Evolutionary conservation across 2,329 filamentous ascomycete species (phyloP), one percentile per base, ranked within the genome.

Genomic region (Alternaria longipes): DNA sequence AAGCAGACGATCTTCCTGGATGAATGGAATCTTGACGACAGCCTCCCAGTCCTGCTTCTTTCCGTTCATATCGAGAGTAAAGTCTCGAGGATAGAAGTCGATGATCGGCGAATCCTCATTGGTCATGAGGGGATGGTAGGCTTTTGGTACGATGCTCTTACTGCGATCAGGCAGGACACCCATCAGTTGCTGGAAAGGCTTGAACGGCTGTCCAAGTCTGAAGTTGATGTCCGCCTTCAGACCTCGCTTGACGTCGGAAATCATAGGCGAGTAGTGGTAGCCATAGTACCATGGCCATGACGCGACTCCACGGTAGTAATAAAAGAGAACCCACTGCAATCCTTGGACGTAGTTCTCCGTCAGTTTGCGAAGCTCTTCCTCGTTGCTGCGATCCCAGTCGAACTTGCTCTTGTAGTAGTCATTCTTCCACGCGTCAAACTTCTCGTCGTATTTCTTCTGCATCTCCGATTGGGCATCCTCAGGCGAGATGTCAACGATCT

Each of bases 11-110:
- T 90, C 88, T 78, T 99, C 94, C 60, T 99, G 93, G 65, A 99
- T 99, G 80, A 99, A 99, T 0, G 95, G 95, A 74, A 99, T 99
- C 80, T 98, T 99, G 66, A 99, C 93, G 38, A 99, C 94, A 28
- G 95, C 95, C 77, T 99, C 95, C 95, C 95, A 99, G 66, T 99
- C 96, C 91, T 97, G 96, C 82, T 97, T 99, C 84, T 99, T 99
- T 61, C 95, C 96, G 71, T 99, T 98, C 95, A 99, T 98, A 77
- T 99, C 96, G 41, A 99, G 85, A 67, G 96, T 93, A 73, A 99
- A 99, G 72, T 99, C 95, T 70, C 94, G 88, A 3, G 95, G 95
- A 73, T 99, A 99, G 78, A 99, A 99, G 76, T 99, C 95, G 73
- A 97, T 91, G 77, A 99, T 99, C 2, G 95, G 93, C 16, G 94